A percentile compares a stretch with the other conserved stretches of the same genome.
These are phyloP conservation scores for Erythrophleum ivorense DNA, from an alignment of 331 rosid genomes.

Conservation along the genomic window DNA sequence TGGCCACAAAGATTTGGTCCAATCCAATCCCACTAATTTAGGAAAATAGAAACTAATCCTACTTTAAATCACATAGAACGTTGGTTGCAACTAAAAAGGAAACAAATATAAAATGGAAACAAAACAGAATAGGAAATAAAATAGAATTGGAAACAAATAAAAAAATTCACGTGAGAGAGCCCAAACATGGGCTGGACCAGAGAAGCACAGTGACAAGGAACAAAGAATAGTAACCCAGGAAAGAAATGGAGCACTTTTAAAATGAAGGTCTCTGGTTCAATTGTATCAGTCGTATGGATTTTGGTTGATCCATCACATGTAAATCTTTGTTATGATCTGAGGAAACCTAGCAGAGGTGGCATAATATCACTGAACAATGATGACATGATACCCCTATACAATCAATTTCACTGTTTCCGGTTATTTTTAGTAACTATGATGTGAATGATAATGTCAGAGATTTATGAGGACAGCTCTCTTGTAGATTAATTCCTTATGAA, in stretches of 20 bases:
- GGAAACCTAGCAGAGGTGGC: neutral
- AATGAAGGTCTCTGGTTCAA: neutral
- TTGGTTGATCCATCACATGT: neutral
- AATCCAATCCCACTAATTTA: no score
- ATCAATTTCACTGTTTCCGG: neutral
- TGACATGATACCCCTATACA: neutral
- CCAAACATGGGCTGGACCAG: no score
- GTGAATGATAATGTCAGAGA: conserved; percentile 12
- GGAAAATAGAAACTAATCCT: no score
- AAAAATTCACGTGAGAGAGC: no score
- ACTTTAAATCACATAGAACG: no score
- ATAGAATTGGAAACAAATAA: no score
- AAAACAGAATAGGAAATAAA: no score
- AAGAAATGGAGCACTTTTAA: conserved; percentile 1
- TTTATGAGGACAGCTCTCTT: neutral
- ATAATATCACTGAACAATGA: neutral
- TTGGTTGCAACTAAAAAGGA: no score
- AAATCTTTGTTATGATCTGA: conserved; percentile 4
- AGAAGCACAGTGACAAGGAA: no score
- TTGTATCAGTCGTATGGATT: neutral
- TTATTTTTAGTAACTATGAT: conserved; percentile 18
- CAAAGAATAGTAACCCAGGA: neutral
- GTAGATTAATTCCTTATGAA: conserved; percentile 26
- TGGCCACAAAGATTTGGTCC: no score
- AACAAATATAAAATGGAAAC: no score